Conservation (phyloP, 1,139 yeast species). For the Blastobotrys indianensis region DNA sequence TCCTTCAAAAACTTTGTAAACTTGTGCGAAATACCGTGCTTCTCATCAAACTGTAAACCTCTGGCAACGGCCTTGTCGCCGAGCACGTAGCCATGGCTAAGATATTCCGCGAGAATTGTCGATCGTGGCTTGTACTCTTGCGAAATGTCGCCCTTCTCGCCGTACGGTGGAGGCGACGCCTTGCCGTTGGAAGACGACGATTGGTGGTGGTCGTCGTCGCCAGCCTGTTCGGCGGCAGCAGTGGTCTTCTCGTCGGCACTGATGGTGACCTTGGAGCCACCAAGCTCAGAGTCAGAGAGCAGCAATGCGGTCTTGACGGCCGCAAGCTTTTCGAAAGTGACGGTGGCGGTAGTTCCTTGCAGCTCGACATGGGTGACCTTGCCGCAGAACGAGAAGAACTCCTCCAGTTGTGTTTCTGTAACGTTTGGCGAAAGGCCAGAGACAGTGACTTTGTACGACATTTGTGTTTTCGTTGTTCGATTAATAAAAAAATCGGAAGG, state of each 20-base stretch:
- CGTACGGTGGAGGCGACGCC: constrained; percentile 11
- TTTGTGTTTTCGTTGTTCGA: constrained; percentile 1
- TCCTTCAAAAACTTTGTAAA: constrained; percentile 51
- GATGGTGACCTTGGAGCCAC: constrained; percentile 50
- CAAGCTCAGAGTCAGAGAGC: constrained; percentile 68
- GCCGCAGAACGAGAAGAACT: constrained; percentile 79
- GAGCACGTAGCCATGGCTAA: constrained; percentile 64
- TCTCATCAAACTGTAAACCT: constrained; percentile 52
- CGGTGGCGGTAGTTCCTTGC: constrained; percentile 33
- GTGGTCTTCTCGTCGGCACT: constrained; percentile 36
- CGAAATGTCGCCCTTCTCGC: constrained; percentile 42
- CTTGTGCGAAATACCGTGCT: constrained; percentile 54
- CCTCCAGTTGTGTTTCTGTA: constrained; percentile 50
- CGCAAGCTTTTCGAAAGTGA: constrained; percentile 51
- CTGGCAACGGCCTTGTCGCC: constrained; percentile 57
- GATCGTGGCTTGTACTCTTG: constrained; percentile 78
- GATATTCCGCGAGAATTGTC: constrained; percentile 68
- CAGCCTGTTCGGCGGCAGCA: constrained; percentile 26
- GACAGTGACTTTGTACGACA: constrained; percentile 37
- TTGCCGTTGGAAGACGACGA: constrained; percentile 19
- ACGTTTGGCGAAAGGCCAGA: constrained; percentile 54
- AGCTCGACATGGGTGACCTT: constrained; percentile 45
- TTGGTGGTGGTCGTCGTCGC: constrained; percentile 28
- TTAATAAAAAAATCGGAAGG: background rate
- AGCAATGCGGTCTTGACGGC: constrained; percentile 72